Conservation (phyloP, 495 filamentous ascomycete genomes). For the Letharia columbiana region DNA sequence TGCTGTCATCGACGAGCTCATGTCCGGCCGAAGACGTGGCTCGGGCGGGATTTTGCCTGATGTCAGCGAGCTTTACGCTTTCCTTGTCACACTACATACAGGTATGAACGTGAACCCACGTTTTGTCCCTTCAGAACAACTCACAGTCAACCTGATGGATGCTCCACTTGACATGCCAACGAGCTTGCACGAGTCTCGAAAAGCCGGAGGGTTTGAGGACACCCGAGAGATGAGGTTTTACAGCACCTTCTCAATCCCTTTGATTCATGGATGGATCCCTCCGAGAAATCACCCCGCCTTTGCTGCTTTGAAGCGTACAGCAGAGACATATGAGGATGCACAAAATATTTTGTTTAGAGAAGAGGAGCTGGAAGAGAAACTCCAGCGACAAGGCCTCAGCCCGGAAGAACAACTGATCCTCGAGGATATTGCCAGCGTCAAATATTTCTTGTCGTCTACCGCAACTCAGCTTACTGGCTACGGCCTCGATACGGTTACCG, state of each 20-base stretch:
- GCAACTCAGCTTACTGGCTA: conserved; percentile 80
- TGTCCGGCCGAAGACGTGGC: conserved; percentile 51
- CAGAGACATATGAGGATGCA: conserved; percentile 78
- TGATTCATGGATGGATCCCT: conserved; percentile 93
- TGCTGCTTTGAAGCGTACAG: conserved; percentile 58
- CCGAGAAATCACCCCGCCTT: conserved; percentile 52
- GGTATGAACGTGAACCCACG: conserved; percentile 98
- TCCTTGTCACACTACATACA: conserved; percentile 82
- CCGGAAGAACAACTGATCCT: conserved; percentile 61
- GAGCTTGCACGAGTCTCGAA: conserved; percentile 31
- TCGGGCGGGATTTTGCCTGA: conserved; percentile 60
- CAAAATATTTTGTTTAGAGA: conserved; percentile 81
- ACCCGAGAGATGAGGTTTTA: conserved; percentile 82
- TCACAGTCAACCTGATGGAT: conserved; percentile 34
- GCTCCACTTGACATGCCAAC: conserved; percentile 35
- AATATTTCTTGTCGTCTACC: conserved; percentile 65
- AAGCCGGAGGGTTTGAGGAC: conserved; percentile 68
- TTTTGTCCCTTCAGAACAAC: conserved; percentile 50
- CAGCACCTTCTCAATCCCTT: conserved; percentile 72
- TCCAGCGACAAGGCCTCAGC: conserved; percentile 46
- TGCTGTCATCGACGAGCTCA: conserved; percentile 71
- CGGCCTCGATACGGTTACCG: conserved; percentile 64
- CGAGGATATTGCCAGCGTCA: conserved; percentile 72
- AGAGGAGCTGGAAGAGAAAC: conserved; percentile 76
- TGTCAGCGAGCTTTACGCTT: conserved; percentile 74